Evolutionary conservation across 352 stramenopile genomes (phyloP).

Genomic region (Blastocystis sp.): DNA sequence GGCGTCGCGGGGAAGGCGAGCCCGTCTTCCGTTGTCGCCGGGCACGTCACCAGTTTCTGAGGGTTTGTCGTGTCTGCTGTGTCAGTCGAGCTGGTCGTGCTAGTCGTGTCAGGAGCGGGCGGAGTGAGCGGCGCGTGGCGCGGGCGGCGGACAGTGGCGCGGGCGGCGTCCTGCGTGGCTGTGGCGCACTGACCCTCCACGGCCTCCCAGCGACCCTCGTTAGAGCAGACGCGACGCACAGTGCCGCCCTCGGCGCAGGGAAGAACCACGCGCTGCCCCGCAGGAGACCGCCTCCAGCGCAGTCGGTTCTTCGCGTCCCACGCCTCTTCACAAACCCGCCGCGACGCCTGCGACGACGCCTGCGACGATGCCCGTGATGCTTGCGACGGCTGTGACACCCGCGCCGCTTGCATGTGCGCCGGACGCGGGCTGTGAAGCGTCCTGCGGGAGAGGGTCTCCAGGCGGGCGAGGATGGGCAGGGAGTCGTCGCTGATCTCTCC

Average conservation of each 20-base stretch:
- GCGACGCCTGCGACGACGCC: no score
- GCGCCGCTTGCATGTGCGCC: no score
- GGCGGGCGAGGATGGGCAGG: not conserved
- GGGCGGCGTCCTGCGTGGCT: not conserved
- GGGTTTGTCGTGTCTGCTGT: no score
- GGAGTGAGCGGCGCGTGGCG: no score
- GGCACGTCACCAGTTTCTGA: not conserved
- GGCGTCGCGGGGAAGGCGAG: not conserved
- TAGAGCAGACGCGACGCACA: slow-evolving; percentile 20
- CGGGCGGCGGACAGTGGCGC: no score
- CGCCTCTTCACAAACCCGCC: not conserved
- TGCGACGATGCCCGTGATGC: not conserved
- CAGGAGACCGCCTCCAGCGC: not conserved
- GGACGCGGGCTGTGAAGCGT: no score
- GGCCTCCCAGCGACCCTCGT: not conserved
- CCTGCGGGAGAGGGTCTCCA: not conserved
- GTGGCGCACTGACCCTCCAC: slow-evolving; percentile 18
- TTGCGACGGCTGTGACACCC: not conserved
- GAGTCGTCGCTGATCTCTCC: not conserved
- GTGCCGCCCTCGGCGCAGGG: slow-evolving; percentile 1
- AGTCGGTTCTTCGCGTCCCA: slow-evolving; percentile 2
- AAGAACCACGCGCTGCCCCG: not conserved
- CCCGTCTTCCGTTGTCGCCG: not conserved
- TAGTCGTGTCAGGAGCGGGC: no score
- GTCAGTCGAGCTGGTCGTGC: no score